Conservation (phyloP, 1,284 basidiomycete species). For the Sanghuangporus sanghuang region DNA sequence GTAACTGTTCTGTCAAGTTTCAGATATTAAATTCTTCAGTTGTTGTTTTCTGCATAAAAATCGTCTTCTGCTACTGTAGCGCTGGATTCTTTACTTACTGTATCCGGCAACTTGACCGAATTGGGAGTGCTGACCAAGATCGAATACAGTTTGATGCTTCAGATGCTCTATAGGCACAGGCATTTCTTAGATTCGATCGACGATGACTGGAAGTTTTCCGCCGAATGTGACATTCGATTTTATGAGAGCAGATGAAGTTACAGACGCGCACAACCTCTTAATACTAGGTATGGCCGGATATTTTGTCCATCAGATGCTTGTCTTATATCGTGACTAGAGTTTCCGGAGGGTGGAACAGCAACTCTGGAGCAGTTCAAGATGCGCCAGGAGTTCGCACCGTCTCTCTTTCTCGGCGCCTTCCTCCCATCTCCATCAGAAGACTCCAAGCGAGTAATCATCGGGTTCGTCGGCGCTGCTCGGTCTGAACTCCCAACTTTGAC, state of each 20-base stretch:
- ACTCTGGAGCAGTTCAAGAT: slow-evolving; percentile 52
- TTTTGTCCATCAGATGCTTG: background rate
- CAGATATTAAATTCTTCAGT: no score
- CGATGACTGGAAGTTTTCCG: background rate
- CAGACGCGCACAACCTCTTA: slow-evolving; percentile 28
- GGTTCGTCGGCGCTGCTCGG: slow-evolving; percentile 61
- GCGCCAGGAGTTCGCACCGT: slow-evolving; percentile 51
- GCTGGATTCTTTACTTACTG: no score
- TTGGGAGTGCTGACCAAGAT: no score
- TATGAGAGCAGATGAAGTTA: slow-evolving; percentile 27
- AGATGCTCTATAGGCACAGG: background rate
- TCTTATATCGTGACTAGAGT: slow-evolving; percentile 33
- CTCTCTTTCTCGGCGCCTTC: slow-evolving; percentile 68
- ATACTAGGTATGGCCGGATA: slow-evolving; percentile 22
- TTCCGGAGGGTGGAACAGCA: slow-evolving; percentile 60
- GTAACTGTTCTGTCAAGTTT: no score
- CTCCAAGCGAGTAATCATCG: slow-evolving; percentile 42
- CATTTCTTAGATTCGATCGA: background rate
- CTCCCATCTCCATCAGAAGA: slow-evolving; percentile 20
- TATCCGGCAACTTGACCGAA: no score
- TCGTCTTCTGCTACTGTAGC: no score
- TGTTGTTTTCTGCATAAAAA: no score
- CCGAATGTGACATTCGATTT: slow-evolving; percentile 22
- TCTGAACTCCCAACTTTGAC: slow-evolving; percentile 48
- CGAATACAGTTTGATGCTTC: background rate